A percentile compares a stretch with the other conserved stretches of the same genome.
These are phyloP conservation scores for Cucurbita maxima DNA, from an alignment of 306 rosid species.

Conservation along the genomic window DNA sequence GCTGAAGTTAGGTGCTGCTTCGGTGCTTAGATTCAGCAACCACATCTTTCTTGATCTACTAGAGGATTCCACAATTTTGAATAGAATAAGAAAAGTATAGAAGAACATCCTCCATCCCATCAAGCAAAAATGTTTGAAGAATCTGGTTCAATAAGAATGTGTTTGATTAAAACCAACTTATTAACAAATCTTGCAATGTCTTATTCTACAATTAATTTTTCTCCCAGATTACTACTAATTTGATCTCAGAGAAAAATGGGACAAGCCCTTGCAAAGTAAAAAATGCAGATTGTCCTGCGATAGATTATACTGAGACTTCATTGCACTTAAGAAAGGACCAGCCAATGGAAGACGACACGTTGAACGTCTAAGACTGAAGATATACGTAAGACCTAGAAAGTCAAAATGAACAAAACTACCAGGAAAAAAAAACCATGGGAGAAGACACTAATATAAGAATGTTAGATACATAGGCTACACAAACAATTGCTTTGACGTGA, in stretches of 20 bases:
- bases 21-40: slow-evolving; percentile 31
- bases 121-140: slow-evolving; percentile 4
- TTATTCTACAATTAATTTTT: neutral
- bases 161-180: neutral
- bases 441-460: neutral
- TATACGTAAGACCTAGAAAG: neutral
- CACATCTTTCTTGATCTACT: slow-evolving; percentile 48
- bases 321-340: neutral
- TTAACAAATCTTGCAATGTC: neutral
- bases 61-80: slow-evolving; percentile 46
- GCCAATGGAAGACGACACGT: neutral
- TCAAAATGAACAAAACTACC: neutral
- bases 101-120: slow-evolving; percentile 56
- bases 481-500: neutral
- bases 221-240: neutral
- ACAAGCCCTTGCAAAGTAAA: neutral
- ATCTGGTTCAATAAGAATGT: slow-evolving; percentile 2
- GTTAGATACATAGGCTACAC: neutral
- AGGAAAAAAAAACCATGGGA: neutral
- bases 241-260: neutral
- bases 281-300: neutral
- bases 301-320: neutral
- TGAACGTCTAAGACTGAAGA: neutral
- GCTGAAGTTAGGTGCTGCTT: slow-evolving; percentile 38
- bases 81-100: slow-evolving; percentile 33